Conservation (phyloP, 192 early-diverging fungal genomes). For the Rhizophlyctis rosea region DNA sequence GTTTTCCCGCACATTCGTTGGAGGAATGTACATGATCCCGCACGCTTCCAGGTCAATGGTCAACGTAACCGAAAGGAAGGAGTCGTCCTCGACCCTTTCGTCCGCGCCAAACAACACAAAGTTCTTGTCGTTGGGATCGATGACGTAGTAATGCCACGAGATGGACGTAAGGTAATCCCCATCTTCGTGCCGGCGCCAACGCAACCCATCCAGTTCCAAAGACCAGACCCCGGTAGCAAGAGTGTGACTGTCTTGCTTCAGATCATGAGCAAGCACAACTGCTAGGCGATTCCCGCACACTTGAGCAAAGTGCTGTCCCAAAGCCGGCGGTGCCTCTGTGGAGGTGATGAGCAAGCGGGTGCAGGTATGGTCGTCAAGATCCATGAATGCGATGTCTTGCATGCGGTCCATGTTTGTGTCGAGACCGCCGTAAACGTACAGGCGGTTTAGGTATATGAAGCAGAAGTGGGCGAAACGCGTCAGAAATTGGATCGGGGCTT, state of each 20-base stretch:
- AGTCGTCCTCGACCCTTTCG: conserved; percentile 54
- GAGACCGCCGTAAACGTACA: conserved; percentile 62
- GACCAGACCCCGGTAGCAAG: conserved; percentile 44
- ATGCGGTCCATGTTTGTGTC: conserved; percentile 55
- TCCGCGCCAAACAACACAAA: conserved; percentile 50
- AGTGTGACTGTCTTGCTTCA: conserved; percentile 35
- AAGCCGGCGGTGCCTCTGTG: conserved; percentile 46
- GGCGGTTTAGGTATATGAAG: conserved; percentile 49
- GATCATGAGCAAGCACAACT: conserved; percentile 46
- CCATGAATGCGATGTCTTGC: conserved; percentile 52
- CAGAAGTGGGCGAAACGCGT: conserved; percentile 51
- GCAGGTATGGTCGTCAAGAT: conserved; percentile 40
- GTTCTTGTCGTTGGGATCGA: conserved; percentile 16
- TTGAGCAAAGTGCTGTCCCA: conserved; percentile 62
- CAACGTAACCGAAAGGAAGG: conserved; percentile 52
- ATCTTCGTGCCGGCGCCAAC: conserved; percentile 49
- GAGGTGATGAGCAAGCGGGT: conserved; percentile 49
- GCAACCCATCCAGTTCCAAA: conserved; percentile 52
- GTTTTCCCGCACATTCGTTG: conserved; percentile 29
- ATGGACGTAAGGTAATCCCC: conserved; percentile 26
- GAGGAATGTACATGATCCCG: conserved; percentile 52
- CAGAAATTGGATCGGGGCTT: conserved; percentile 51
- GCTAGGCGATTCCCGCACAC: conserved; percentile 58
- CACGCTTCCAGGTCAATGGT: conserved; percentile 56
- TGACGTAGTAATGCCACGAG: conserved; percentile 62